Conservation (phyloP, 306 rosid species). For the Pterocarpus santalinus region DNA sequence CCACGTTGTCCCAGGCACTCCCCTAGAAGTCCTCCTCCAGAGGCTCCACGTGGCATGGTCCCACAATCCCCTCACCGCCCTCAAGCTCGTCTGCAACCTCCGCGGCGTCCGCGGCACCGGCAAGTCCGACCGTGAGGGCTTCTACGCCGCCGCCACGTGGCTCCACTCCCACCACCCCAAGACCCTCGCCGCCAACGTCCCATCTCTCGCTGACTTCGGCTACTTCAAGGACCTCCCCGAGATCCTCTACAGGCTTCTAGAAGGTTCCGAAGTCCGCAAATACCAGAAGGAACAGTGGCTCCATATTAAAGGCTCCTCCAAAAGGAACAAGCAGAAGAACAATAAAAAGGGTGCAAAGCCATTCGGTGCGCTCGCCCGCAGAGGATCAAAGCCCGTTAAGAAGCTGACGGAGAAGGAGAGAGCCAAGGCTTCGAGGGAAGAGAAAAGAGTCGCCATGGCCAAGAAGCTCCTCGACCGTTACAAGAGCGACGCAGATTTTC, state of each 20-base stretch:
- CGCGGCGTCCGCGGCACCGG: constrained; percentile 80
- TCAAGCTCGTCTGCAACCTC: constrained; percentile 74
- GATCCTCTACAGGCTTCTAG: constrained; percentile 66
- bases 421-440: constrained; percentile 55
- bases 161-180: constrained; percentile 69
- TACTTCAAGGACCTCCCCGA: constrained; percentile 82
- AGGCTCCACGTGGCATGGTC: constrained; percentile 60
- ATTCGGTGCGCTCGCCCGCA: not conserved
- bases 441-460: constrained; percentile 61
- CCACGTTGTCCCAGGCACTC: constrained; percentile 67
- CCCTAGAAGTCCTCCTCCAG: constrained; percentile 21
- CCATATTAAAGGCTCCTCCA: not conserved
- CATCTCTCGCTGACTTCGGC: constrained; percentile 68
- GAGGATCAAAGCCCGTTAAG: not conserved
- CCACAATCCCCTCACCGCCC: constrained; percentile 59
- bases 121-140: constrained; percentile 60
- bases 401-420: constrained; percentile 45
- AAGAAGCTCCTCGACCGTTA: constrained; percentile 61
- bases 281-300: constrained; percentile 52
- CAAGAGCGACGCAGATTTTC: constrained; percentile 49
- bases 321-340: not conserved
- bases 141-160: constrained; percentile 66
- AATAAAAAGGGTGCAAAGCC: not conserved
- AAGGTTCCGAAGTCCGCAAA: constrained; percentile 55
- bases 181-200: constrained; percentile 65